Evolutionary conservation across 495 filamentous ascomycete genomes (phyloP), one percentile per base, ranked within the genome.

Genomic region (Cercophora samala): DNA sequence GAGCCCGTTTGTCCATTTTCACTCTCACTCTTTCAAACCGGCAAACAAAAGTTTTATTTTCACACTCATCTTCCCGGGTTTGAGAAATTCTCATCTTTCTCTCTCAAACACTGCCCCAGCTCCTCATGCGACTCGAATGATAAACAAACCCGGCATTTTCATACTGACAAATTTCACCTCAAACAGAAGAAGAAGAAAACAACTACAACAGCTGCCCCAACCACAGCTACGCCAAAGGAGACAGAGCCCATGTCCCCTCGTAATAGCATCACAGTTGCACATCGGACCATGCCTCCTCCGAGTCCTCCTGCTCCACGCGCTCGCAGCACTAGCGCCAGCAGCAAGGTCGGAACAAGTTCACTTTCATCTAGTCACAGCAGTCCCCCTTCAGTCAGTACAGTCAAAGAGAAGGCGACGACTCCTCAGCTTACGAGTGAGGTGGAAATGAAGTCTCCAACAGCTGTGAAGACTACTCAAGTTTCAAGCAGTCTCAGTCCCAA

Each of bases 201-300:
- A 59, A 5, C n/a, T 11, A 13, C 56, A 22, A 5, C 54, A 21
- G 54, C 54, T 9, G 54, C 19, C 8, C 0, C 23, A n/a, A 5
- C 32, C 52, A 52, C 18, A n/a, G 64, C 8, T 11, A 13, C 22
- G n/a, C 0, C 21, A 25, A 42, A 69, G 64, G 64, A 56, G 18
- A 8, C 26, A 32, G 56, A 55, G 2, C 59, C 64, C n/a, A 64
- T 62, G 26, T 46, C 29, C 19, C 68, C 58, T 15, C 62, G 62
- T 3, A 70, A 62, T 53, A 70, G 68, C 68, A 70, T 70, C 62
- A 70, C 68, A 0, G 68, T 70, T 4, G 68, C 65, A 52, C 29
- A 29, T 62, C 60, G 60, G 5, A 46, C 29, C n/a, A 62, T 62
- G 25, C 60, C 60, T 21, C 25, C 26, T 42, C 23, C 22, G n/a